Percentiles rank a stretch among this genome's conserved stretches.
phyloP scores from a whole-genome alignment of 345 rosid species.

The Gossypioides kirkii region DNA sequence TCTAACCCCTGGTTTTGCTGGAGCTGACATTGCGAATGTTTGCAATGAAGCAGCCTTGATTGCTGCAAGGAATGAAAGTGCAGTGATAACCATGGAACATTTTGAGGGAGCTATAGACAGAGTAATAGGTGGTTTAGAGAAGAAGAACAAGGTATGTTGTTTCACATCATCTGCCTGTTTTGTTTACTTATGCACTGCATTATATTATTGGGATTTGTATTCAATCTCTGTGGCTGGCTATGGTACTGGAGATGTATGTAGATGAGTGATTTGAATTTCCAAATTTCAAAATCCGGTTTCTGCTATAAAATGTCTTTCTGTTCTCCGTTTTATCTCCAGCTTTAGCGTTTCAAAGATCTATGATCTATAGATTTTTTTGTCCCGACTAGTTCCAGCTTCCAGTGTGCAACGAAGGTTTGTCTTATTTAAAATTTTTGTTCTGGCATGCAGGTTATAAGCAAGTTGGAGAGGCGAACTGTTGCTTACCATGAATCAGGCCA shows the following conservation, averaged over 20 bases:
- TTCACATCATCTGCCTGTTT: not conserved
- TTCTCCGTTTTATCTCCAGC: not conserved
- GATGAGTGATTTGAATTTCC: slow-evolving; percentile 1
- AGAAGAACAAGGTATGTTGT: slow-evolving; percentile 40
- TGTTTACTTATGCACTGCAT: not conserved
- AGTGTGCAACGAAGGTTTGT: not conserved
- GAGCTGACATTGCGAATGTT: slow-evolving; percentile 56
- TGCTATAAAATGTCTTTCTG: not conserved
- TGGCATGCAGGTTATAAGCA: slow-evolving; percentile 36
- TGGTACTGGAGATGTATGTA: not conserved
- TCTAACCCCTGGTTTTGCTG: slow-evolving; percentile 50
- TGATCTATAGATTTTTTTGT: not conserved
- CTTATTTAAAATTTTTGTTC: not conserved
- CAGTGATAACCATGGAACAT: slow-evolving; percentile 37
- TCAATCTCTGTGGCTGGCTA: not conserved
- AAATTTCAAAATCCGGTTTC: not conserved
- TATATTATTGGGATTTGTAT: not conserved
- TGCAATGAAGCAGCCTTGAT: slow-evolving; percentile 57
- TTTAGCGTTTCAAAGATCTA: not conserved
- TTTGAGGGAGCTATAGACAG: slow-evolving; percentile 54
- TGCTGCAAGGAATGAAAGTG: slow-evolving; percentile 45
- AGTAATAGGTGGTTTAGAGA: slow-evolving; percentile 55
- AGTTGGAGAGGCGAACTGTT: slow-evolving; percentile 43
- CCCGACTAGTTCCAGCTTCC: not conserved
- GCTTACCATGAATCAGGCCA: slow-evolving; percentile 65